Evolutionary conservation across 2,329 filamentous ascomycete genomes (phyloP).

Genomic region (Harringtonia aguacate): DNA sequence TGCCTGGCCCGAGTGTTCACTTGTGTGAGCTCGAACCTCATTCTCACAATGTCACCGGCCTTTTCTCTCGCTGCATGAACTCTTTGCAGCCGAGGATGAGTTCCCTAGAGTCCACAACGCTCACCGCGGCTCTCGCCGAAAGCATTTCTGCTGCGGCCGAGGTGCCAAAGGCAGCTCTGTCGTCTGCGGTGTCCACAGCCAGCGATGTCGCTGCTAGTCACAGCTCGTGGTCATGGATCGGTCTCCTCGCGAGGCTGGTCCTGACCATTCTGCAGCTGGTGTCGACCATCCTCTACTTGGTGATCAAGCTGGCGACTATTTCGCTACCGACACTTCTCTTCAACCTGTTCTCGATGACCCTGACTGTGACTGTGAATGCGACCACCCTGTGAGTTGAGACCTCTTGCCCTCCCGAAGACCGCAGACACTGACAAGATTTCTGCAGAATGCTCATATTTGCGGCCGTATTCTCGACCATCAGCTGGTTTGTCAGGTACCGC

Average conservation of each 20-base stretch:
- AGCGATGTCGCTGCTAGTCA: conserved; percentile 25
- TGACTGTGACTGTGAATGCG: conserved; percentile 98
- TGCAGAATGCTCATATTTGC: conserved; percentile 63
- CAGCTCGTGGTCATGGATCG: conserved; percentile 43
- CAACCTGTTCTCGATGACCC: conserved; percentile 77
- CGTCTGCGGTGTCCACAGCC: conserved; percentile 27
- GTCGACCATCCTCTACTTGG: conserved; percentile 60
- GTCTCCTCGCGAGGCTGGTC: conserved; percentile 43
- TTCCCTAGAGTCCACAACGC: conserved; percentile 1
- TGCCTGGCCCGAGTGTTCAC: conserved; percentile 2
- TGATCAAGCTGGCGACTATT: conserved; percentile 76
- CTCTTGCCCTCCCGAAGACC: background rate
- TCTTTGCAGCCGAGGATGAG: conserved; percentile 11
- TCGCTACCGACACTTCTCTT: conserved; percentile 85
- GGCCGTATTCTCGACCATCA: conserved; percentile 70
- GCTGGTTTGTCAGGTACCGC: conserved; percentile 90
- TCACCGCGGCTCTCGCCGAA: conserved; percentile 14
- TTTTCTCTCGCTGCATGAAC: conserved; percentile 6
- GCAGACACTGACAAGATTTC: conserved; percentile 1
- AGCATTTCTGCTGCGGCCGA: conserved; percentile 6
- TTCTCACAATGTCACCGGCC: conserved; percentile 6
- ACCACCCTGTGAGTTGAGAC: conserved; percentile 65
- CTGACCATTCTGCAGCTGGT: conserved; percentile 43
- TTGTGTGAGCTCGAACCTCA: conserved; percentile 11
- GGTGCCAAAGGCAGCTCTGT: conserved; percentile 18